phyloP scores from a whole-genome alignment of 768 basidiomycete species.

The Lactarius sp. region DNA sequence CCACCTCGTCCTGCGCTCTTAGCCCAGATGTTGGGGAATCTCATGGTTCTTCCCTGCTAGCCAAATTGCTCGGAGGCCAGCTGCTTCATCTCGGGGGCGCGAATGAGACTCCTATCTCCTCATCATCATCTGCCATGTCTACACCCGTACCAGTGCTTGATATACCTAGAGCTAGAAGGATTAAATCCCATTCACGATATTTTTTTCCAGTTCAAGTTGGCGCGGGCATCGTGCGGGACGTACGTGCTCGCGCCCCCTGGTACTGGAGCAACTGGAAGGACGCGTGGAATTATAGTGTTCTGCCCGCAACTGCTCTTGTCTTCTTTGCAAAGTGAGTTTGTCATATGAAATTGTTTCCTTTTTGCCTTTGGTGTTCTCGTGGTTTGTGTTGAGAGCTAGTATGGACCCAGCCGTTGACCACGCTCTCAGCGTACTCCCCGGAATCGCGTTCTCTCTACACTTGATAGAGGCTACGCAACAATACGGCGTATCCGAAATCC shows the following conservation, averaged over 20 bases:
- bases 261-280: conserved; percentile 87
- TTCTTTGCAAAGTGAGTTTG: conserved; percentile 73
- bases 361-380: background rate
- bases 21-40: background rate
- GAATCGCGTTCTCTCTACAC: conserved; percentile 88
- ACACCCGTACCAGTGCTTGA: background rate
- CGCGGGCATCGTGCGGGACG: conserved; percentile 41
- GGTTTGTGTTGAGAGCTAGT: background rate
- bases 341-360: background rate
- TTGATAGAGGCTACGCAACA: conserved; percentile 86
- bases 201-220: conserved; percentile 11
- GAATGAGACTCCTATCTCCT: background rate
- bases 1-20: background rate
- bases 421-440: conserved; percentile 65
- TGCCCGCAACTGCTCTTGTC: conserved; percentile 81
- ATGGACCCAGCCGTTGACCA: background rate
- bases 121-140: background rate
- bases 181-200: background rate
- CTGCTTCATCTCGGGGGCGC: background rate
- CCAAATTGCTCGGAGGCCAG: background rate
- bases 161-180: background rate
- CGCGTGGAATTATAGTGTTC: conserved; percentile 86
- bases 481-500: conserved; percentile 86
- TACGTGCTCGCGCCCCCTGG: conserved; percentile 67
- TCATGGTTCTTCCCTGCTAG: background rate